Base-by-base conservation (phyloP, 495 filamentous ascomycete genomes). In the Hypoxylon cercidicola region DNA sequence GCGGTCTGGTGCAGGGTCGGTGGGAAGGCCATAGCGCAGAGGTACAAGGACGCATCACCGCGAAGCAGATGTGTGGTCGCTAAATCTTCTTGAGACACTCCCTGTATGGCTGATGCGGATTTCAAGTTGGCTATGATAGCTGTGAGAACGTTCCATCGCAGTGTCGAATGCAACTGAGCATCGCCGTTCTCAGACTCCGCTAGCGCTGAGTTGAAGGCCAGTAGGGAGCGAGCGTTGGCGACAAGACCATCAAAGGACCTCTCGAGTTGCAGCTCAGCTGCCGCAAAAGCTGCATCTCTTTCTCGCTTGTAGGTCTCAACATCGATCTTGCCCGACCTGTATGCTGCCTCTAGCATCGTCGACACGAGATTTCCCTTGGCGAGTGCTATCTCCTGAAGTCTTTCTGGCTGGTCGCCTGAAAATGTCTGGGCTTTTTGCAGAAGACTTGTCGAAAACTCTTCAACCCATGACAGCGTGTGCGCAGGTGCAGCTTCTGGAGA, bases 21-120 rank as follows among this genome's bases (percentile, higher is more conserved):
- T 1, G 80, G 69, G 30, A 78, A 73, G 0, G 83, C 82, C 18
- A 90, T 72, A 19, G 80, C 77, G 71, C 80, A 83, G 10, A 87
- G 78, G 30, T 78, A 78, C 62, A 90, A 76, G 39, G 87, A 85
- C 20, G 75, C 75, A 52, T 90, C 87, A 16, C 87, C 87, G 25
- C 87, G 81, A 9, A 78, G 78, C 15, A 86, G 50, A 67, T 88
- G 87, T 19, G 86, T 88, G 18, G 78, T 84, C 32, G 82, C 79
- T 25, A 87, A 60, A 16, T 87, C 81, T 8, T 83, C 75, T 20
- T 78, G 75, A 34, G 62, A 25, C 3, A 69, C 40, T 9, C 56
- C 41, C 0, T 79, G 78, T 15, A 82, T 64, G 40, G 79, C 82
- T 10, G 81, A 78, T 4, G 82, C 82, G 18, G 78, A 77, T 9